Evolutionary conservation across 139 green algal genomes (phyloP), one percentile per base, ranked within the genome.

Genomic region (Chlamydomonas urium): DNA sequence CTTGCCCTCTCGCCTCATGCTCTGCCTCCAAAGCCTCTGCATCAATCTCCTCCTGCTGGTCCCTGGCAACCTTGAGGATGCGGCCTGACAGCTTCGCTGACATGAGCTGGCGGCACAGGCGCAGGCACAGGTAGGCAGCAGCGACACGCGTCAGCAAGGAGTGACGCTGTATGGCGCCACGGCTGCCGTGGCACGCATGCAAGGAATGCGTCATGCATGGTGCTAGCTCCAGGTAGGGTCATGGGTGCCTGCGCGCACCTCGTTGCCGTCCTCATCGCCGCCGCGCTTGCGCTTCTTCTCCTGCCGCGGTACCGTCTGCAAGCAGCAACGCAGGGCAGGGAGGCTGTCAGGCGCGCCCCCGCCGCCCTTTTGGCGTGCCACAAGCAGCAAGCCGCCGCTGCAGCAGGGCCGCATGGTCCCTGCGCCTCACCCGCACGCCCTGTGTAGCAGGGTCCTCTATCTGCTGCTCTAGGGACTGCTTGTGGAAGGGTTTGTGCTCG

Each of bases 41-140:
- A 23, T 94, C 89, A 10, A 98, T 14, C 59, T 98, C 93, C 57
- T 90, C 75, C 76, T 94, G 91, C 81, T 98, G 93, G 60, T 80
- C 76, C 0, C 81, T 81, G 1, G 93, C 92, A 65, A 90, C 85
- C 38, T 83, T 78, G 35, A 98, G 75, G 58, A 98, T 94, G 38
- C 85, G 83, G 36, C 73, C 71, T 23, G 79, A 92, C 32, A 94
- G 38, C 32, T 81, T 81, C 2, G 74, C 81, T 2, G 84, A 69
- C 59, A 94, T 59, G 26, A 70, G 62, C 83, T 87, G 75, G 2
- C 38, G 28, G 28, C 28, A 26, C 3, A 47, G 58, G 8, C 5
- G 47, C 6, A 65, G 0, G 42, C 8, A 24, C 33, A 78, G 3
- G 38, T 2, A 38, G 6, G 26, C n/a, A n/a, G n/a, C n/a, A n/a